Base-by-base conservation (phyloP, 176 grass and related monocot genomes). In the Aegilops umbellulata region DNA sequence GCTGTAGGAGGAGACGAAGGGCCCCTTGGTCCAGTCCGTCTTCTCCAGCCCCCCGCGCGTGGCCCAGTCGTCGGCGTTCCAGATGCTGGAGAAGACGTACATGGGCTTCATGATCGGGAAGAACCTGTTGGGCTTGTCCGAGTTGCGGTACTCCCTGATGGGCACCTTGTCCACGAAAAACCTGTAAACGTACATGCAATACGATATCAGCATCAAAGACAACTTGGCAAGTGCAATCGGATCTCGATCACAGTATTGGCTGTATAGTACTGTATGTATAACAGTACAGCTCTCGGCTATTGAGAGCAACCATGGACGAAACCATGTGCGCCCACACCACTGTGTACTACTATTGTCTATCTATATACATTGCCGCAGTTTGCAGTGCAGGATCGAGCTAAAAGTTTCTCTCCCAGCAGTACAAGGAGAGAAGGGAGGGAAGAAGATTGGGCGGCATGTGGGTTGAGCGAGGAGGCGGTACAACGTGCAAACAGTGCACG, bases 81-180 rank as follows among this genome's bases (percentile, higher is more conserved):
- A 99, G 87, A 99, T 99, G 90, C 97, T 99, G 16, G 97, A 99
- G 90, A 99, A 92, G 51, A 99, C 81, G 90, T 99, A 99, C 97
- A 99, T 99, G 0, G 97, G 92, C 83, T 99, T 99, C 63, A 76
- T 2, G 12, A 58, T 78, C 4, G 97, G 97, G 88, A 99, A 99
- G 88, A 93, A 99, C 24, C 17, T 85, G 85, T 85, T 91, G 12
- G 94, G 82, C 78, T 88, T 94, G 23, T 31, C 80, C 14, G 86
- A 84, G 90, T 99, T 96, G 42, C 93, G 90, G 90, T 90, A 96
- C 85, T 94, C 92, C 19, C 97, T 74, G 42, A 99, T 93, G 1
- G 92, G 51, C 82, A 99, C 97, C 76, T 93, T 92, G 86, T 99
- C 97, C 84, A 91, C 97, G 80, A 94, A 96, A 66, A 99, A 99